These are phyloP conservation scores for Monosporascus sp. DNA, from an alignment of 2,329 filamentous ascomycete species.

Conservation along the genomic window DNA sequence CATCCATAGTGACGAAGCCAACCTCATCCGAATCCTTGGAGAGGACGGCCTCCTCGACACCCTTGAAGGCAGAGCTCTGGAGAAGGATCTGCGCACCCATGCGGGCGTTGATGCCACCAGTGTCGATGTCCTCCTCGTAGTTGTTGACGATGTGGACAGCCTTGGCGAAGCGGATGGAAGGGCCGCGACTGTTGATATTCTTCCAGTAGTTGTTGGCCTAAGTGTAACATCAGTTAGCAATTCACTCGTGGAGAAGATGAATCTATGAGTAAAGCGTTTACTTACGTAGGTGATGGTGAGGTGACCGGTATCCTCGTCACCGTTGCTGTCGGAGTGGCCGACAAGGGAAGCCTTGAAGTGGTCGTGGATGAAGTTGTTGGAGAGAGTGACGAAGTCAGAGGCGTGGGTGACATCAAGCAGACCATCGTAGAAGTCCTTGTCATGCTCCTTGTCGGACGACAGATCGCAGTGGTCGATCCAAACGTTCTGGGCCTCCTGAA, in stretches of 20 bases:
- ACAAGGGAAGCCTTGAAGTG: constrained; percentile 40
- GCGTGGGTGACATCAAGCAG: constrained; percentile 60
- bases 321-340: constrained; percentile 52
- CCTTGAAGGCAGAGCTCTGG: constrained; percentile 35
- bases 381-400: constrained; percentile 53
- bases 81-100: constrained; percentile 43
- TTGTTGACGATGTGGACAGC: constrained; percentile 42
- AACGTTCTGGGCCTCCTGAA: constrained; percentile 51
- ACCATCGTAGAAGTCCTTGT: constrained; percentile 67
- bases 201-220: constrained; percentile 63
- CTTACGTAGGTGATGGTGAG: constrained; percentile 55
- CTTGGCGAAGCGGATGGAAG: constrained; percentile 50
- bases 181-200: constrained; percentile 51
- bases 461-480: constrained; percentile 67
- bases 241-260: too few species aligned
- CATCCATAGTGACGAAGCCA: too few species aligned
- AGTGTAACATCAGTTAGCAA: too few species aligned
- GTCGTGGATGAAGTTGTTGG: constrained; percentile 38
- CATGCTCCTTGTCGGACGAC: constrained; percentile 50
- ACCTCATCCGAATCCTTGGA: not conserved
- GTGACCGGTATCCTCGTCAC: constrained; percentile 58
- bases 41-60: constrained; percentile 18
- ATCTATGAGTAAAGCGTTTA: too few species aligned
- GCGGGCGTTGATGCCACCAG: constrained; percentile 42
- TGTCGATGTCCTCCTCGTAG: constrained; percentile 31